phyloP scores from a whole-genome alignment of 139 green algal genomes.

The Volvox africanus region DNA sequence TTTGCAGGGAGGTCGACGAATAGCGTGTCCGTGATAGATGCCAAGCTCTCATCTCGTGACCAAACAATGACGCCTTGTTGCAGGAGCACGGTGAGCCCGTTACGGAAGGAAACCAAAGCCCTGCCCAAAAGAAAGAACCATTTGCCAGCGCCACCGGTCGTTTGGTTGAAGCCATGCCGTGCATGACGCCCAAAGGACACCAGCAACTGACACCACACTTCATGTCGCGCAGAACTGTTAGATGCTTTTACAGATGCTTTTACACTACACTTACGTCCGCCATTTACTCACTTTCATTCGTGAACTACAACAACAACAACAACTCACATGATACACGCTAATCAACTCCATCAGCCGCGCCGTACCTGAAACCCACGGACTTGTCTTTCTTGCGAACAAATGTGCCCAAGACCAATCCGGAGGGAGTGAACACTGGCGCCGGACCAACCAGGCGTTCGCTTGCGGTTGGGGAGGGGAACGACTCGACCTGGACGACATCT shows the following conservation, averaged over 20 bases:
- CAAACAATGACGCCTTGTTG: constrained; percentile 71
- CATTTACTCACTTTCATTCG: too few relatives aligned
- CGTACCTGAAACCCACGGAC: constrained; percentile 52
- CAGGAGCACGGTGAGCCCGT: constrained; percentile 65
- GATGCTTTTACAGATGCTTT: too few relatives aligned
- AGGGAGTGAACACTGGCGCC: background rate
- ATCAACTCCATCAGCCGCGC: background rate
- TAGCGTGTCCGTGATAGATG: constrained; percentile 48
- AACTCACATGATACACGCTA: too few relatives aligned
- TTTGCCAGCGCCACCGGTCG: too few relatives aligned
- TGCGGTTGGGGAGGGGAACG: background rate
- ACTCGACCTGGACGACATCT: background rate
- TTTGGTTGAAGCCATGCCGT: too few relatives aligned
- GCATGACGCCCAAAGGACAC: too few relatives aligned
- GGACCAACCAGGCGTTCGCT: background rate
- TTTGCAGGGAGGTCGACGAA: constrained; percentile 83
- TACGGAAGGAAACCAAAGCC: constrained; percentile 62
- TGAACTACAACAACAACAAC: too few relatives aligned
- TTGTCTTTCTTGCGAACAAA: constrained; percentile 51
- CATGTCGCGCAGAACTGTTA: too few relatives aligned
- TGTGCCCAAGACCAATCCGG: background rate
- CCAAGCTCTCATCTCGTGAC: constrained; percentile 83
- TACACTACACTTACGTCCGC: too few relatives aligned
- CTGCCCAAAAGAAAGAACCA: constrained; percentile 41
- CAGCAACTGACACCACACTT: too few relatives aligned